Percentiles rank a stretch among this genome's conserved stretches.
phyloP scores from a whole-genome alignment of 495 filamentous ascomycete species.

The Penicillium longicatenatum region DNA sequence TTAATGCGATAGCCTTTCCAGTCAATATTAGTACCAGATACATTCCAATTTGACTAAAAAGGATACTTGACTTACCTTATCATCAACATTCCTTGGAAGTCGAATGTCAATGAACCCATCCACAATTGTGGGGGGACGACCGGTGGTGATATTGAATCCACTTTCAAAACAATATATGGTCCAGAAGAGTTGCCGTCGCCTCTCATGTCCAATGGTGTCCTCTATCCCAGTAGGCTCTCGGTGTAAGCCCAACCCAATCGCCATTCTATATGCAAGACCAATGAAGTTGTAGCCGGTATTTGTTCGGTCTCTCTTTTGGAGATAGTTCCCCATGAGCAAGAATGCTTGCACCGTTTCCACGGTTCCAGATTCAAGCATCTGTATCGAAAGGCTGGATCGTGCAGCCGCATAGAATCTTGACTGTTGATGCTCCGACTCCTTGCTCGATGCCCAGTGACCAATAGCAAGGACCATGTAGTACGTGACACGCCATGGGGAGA shows the following conservation, averaged over 20 bases:
- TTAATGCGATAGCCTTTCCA: constrained; percentile 11
- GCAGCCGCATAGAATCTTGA: constrained; percentile 25
- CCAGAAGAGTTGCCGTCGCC: constrained; percentile 26
- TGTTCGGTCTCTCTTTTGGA: constrained; percentile 26
- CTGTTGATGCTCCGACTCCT: constrained; percentile 13
- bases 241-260: constrained; percentile 48
- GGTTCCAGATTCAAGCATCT: constrained; percentile 29
- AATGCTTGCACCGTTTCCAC: constrained; percentile 28
- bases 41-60: background rate
- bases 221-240: constrained; percentile 26
- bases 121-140: constrained; percentile 23
- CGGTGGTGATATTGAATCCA: constrained; percentile 30
- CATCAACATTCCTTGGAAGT: constrained; percentile 26
- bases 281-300: constrained; percentile 31
- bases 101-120: constrained; percentile 29
- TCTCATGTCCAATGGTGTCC: constrained; percentile 19
- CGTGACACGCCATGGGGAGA: constrained; percentile 23
- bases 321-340: constrained; percentile 28
- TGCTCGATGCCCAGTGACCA: constrained; percentile 22
- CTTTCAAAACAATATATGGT: constrained; percentile 32
- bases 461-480: constrained; percentile 30
- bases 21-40: background rate
- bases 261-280: constrained; percentile 46
- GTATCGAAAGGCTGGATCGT: constrained; percentile 28
- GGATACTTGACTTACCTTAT: constrained; percentile 14